phyloP scores from a whole-genome alignment of 129 eudicot genomes.

The Silybum marianum region DNA sequence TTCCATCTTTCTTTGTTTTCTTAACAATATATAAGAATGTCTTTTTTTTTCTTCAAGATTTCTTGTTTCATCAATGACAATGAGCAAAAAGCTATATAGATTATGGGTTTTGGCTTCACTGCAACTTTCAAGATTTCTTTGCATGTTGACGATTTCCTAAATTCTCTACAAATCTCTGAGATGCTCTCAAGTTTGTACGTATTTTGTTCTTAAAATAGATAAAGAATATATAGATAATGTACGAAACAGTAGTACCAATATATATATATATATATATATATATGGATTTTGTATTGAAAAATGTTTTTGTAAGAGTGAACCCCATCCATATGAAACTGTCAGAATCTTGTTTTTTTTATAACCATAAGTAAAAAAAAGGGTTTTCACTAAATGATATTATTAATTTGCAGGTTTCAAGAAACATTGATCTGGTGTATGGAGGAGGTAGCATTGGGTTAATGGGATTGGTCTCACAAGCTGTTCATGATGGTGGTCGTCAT shows the following conservation, averaged over 20 bases:
- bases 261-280: not conserved
- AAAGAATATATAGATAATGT: conserved; percentile 15
- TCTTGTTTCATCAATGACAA: conserved; percentile 10
- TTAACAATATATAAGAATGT: conserved; percentile 10
- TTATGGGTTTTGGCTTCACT: conserved; percentile 19
- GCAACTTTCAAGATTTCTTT: not conserved
- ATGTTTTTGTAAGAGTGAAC: not conserved
- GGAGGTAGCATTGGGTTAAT: conserved; percentile 99
- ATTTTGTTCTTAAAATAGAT: conserved; percentile 16
- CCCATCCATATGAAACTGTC: not conserved
- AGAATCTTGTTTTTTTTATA: not conserved
- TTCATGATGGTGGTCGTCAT: conserved; percentile 98
- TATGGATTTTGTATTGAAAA: not conserved
- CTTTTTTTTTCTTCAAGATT: conserved; percentile 7
- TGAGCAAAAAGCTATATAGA: conserved; percentile 4
- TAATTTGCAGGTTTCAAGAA: conserved; percentile 76
- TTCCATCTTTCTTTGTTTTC: not conserved
- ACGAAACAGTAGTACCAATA: conserved; percentile 5
- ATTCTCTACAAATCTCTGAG: not conserved
- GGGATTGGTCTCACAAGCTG: conserved; percentile 99
- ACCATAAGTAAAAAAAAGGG: not conserved
- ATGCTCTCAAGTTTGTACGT: not conserved
- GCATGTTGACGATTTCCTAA: conserved; percentile 22
- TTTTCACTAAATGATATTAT: conserved; percentile 9
- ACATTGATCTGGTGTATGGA: conserved; percentile 98